A percentile compares a stretch with the other conserved stretches of the same genome.
These are phyloP conservation scores for Scenedesmus sp. DNA, from an alignment of 163 green algal genomes.

Conservation along the genomic window DNA sequence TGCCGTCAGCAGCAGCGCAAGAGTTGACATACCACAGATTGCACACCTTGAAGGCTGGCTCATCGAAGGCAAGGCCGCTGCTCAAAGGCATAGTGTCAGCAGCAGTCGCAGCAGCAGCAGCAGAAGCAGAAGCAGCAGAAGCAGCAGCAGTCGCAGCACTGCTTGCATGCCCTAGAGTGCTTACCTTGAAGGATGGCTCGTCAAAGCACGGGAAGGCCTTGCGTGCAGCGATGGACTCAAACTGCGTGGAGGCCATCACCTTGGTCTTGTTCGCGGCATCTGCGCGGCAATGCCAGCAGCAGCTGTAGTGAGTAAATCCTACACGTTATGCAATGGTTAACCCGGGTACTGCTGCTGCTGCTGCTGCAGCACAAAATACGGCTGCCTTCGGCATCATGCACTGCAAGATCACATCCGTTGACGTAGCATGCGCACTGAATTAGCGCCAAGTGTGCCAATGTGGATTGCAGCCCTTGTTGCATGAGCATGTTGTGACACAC, in stretches of 20 bases:
- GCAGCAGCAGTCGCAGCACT: not conserved
- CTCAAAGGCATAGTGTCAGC: no score
- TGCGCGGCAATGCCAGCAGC: constrained; percentile 37
- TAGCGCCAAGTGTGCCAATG: no score
- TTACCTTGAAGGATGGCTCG: constrained; percentile 88
- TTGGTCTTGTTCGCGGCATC: constrained; percentile 46
- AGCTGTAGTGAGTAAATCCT: not conserved
- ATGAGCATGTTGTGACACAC: no score
- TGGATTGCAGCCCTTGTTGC: no score
- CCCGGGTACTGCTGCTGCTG: not conserved
- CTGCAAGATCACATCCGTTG: no score
- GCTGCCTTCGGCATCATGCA: no score
- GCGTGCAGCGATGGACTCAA: constrained; percentile 87
- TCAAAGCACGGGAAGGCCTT: constrained; percentile 95
- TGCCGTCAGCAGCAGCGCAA: no score
- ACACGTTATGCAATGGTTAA: not conserved
- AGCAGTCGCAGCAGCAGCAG: not conserved
- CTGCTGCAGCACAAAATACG: not conserved
- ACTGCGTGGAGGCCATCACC: constrained; percentile 86
- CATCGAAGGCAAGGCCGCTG: no score
- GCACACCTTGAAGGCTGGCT: no score
- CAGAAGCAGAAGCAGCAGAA: not conserved
- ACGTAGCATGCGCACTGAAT: no score
- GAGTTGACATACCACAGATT: no score
- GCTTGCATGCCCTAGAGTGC: not conserved